These are phyloP conservation scores for Candida anglica DNA, from an alignment of 805 yeast species.

Conservation along the genomic window DNA sequence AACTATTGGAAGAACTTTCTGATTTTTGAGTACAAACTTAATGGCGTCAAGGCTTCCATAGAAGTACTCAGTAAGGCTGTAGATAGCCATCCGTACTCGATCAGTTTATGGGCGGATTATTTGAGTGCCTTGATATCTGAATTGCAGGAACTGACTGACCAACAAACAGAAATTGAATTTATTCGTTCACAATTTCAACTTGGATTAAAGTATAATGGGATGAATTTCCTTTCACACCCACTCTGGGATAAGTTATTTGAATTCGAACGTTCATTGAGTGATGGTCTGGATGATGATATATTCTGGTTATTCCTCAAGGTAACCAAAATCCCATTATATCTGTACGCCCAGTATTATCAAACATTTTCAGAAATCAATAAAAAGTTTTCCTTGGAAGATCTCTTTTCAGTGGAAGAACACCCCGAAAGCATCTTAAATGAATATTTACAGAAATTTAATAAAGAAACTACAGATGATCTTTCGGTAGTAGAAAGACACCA, in stretches of 20 bases:
- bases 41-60: constrained; percentile 51
- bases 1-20: constrained; percentile 63
- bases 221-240: constrained; percentile 70
- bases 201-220: constrained; percentile 55
- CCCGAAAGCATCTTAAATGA: constrained; percentile 13
- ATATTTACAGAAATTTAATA: constrained; percentile 19
- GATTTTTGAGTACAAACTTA: constrained; percentile 50
- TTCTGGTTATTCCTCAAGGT: constrained; percentile 41
- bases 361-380: constrained; percentile 37
- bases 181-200: constrained; percentile 43
- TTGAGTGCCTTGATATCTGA: constrained; percentile 45
- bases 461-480: constrained; percentile 17
- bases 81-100: constrained; percentile 48
- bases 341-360: constrained; percentile 74
- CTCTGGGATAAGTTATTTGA: constrained; percentile 79
- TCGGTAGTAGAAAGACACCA: constrained; percentile 36
- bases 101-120: constrained; percentile 71
- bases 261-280: constrained; percentile 43
- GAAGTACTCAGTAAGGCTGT: constrained; percentile 42
- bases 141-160: constrained; percentile 17
- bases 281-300: constrained; percentile 32
- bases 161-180: constrained; percentile 10
- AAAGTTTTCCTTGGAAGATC: background rate
- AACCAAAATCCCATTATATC: constrained; percentile 70
- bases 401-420: constrained; percentile 21